Evolutionary conservation across 1,284 basidiomycete species (phyloP).

Genomic region (Taiwanofungus camphoratus): DNA sequence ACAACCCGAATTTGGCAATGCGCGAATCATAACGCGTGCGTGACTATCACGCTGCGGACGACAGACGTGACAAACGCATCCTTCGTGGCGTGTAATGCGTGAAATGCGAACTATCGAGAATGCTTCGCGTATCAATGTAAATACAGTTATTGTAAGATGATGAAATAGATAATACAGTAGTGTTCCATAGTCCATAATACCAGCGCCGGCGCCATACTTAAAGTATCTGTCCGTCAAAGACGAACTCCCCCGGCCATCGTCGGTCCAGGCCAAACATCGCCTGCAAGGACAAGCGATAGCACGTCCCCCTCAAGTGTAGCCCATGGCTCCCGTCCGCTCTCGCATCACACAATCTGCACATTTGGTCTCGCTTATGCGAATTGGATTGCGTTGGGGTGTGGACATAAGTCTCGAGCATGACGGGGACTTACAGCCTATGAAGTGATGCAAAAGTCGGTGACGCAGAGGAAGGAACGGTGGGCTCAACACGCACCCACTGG

Average conservation of each 20-base stretch:
- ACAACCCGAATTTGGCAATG: conserved; percentile 2
- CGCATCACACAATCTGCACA: conserved; percentile 52
- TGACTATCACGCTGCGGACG: conserved; percentile 3
- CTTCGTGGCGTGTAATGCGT: not conserved
- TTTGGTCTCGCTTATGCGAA: conserved; percentile 56
- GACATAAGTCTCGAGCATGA: conserved; percentile 64
- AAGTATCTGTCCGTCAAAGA: conserved; percentile 11
- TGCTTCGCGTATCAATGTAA: not conserved
- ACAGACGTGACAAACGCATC: not conserved
- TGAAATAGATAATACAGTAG: conserved; percentile 21
- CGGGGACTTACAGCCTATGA: conserved; percentile 53
- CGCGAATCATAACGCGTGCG: conserved; percentile 8
- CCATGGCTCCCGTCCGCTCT: conserved; percentile 21
- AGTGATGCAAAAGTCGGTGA: not conserved
- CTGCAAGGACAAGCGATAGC: conserved; percentile 13
- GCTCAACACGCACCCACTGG: conserved; percentile 39
- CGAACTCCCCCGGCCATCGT: too few species aligned
- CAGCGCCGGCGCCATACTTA: conserved; percentile 23
- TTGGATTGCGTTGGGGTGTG: conserved; percentile 65
- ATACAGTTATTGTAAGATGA: not conserved
- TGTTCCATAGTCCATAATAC: conserved; percentile 15
- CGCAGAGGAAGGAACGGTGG: not conserved
- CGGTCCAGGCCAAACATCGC: too few species aligned
- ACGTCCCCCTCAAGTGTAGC: conserved; percentile 11
- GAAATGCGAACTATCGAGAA: not conserved